A percentile compares a stretch with the other conserved stretches of the same genome.
phyloP scores from a whole-genome alignment of 163 green algal genomes.

The Chlorella variabilis region DNA sequence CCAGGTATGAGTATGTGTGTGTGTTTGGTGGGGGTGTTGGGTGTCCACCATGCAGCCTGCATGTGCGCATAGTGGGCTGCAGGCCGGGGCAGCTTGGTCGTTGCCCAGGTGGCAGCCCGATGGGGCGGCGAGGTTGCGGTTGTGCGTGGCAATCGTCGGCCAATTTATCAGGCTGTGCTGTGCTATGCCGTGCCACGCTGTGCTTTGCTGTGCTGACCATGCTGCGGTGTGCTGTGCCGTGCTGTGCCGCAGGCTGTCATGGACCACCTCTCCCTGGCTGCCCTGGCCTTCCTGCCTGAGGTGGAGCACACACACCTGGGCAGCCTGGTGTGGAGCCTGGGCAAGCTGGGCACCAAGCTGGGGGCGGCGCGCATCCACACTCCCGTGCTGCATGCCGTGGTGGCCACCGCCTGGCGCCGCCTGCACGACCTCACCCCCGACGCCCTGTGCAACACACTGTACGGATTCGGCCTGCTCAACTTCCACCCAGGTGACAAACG shows the following conservation, averaged over 20 bases:
- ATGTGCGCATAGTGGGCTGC: no score
- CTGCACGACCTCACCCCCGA: background rate
- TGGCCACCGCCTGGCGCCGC: background rate
- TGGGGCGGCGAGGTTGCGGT: no score
- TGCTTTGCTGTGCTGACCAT: background rate
- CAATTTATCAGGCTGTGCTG: background rate
- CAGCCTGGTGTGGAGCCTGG: conserved; percentile 17
- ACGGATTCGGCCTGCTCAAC: conserved; percentile 21
- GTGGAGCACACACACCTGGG: background rate
- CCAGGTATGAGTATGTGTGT: background rate
- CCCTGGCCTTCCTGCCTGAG: conserved; percentile 1
- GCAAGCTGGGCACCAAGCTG: background rate
- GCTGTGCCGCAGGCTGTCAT: conserved; percentile 1
- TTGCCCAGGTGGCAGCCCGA: no score
- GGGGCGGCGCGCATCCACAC: background rate
- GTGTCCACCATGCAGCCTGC: no score
- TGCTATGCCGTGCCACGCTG: background rate
- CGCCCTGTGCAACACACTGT: conserved; percentile 9
- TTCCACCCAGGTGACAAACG: conserved; percentile 15
- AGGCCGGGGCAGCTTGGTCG: no score
- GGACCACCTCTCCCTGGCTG: conserved; percentile 5
- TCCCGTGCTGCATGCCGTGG: conserved; percentile 5
- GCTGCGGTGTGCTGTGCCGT: background rate
- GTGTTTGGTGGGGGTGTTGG: no score
- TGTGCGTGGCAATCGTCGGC: no score